Evolutionary conservation across 2,329 filamentous ascomycete species (phyloP), one percentile per base, ranked within the genome.

Genomic region (Fusarium torreyae): DNA sequence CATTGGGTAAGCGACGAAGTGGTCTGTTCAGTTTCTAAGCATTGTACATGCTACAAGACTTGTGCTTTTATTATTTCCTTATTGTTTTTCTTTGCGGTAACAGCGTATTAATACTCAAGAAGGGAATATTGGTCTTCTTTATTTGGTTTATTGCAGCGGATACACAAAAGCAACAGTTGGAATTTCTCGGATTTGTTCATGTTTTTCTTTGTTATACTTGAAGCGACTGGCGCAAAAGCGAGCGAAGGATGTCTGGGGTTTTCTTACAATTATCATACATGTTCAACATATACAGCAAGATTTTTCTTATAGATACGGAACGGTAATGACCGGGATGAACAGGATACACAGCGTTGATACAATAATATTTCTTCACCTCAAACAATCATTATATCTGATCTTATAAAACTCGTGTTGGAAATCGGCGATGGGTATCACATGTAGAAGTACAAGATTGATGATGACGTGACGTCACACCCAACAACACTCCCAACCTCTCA

Each of bases 1-100:
- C 86, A 0, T 76, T 88, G 34, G 87, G 87, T 14, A 89, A 89
- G 78, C 81, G 85, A 67, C 81, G 87, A 57, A 88, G 87, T 66
- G 87, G 86, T 3, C 68, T 89, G 48, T 88, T 87, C 68, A 86
- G 84, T 57, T 87, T 87, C 63, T 87, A 76, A 74, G 18, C 13
- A 13, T 38, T 26, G 22, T 7, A 24, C 15, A 24, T 22, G 14
- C 15, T n/a, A 44, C 14, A 54, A 18, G 28, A 46, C 11, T 28
- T 13, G n/a, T 22, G 34, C 17, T 20, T 49, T 33, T 40, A 20
- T 45, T 52, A 9, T 39, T 11, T 34, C 22, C 17, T 15, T 20
- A 20, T 15, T 26, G 5, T 44, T 38, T 50, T n/a, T 34, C 33
- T 5, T 22, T 42, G 34, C 26, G 14, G 5, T n/a, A 15, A 46